These are phyloP conservation scores for Saturnispora bothae DNA, from an alignment of 805 yeast species.

Conservation along the genomic window DNA sequence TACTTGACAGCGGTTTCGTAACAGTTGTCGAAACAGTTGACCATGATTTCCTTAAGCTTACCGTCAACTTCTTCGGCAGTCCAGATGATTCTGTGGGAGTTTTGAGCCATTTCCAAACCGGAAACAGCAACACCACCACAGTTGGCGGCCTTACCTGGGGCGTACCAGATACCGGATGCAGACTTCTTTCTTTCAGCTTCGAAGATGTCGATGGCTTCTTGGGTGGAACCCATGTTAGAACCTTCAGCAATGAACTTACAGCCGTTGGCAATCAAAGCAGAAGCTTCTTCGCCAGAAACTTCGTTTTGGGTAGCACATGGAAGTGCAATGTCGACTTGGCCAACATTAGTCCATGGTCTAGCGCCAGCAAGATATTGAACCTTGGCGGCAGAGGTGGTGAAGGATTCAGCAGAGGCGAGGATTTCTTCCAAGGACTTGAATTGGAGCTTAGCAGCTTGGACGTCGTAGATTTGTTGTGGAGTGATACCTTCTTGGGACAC, in stretches of 20 bases:
- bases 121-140: constrained; percentile 99
- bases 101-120: constrained; percentile 99
- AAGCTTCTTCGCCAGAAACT: constrained; percentile 94
- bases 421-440: constrained; percentile 67
- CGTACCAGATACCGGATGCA: constrained; percentile 75
- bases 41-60: constrained; percentile 87
- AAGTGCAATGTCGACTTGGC: constrained; percentile 87
- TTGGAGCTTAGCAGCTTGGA: constrained; percentile 69
- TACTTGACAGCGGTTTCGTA: constrained; percentile 76
- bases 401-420: constrained; percentile 44
- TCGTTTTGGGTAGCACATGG: constrained; percentile 99
- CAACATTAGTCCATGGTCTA: constrained; percentile 93
- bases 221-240: constrained; percentile 98
- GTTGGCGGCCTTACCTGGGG: constrained; percentile 99
- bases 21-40: constrained; percentile 86
- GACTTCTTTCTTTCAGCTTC: constrained; percentile 65
- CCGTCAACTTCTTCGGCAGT: constrained; percentile 84
- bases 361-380: constrained; percentile 85
- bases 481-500: constrained; percentile 75
- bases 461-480: constrained; percentile 63
- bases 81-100: constrained; percentile 91
- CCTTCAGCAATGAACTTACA: constrained; percentile 95
- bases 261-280: constrained; percentile 87
- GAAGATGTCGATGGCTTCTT: constrained; percentile 90
- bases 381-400: constrained; percentile 34